Base-by-base conservation (phyloP, 176 grass and related monocot species). In the Rhynchospora pubera region DNA sequence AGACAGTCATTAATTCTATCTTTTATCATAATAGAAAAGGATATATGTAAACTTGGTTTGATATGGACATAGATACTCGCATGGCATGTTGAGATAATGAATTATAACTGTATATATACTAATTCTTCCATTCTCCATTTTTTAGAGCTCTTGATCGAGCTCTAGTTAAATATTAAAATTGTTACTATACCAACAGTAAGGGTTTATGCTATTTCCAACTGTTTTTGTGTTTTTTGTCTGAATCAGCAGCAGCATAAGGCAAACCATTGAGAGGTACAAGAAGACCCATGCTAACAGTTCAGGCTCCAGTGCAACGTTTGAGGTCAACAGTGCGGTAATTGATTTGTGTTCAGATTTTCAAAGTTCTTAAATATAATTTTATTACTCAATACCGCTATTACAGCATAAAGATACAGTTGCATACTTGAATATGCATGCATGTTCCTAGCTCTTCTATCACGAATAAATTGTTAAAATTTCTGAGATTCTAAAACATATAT, bases 181-280 rank as follows among this genome's bases (percentile, higher is more conserved):
- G 58, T 61, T 23, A 57, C 16, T 61, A 67, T 55, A 55, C 30
- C 8, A 76, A 76, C n/a, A 13, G 16, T 55, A 83, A 57, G 18
- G 21, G 8, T 4, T 71, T 51, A 30, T 77, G 28, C 52, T 61
- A 46, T 76, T 75, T 50, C 23, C 7, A 15, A 75, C 7, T 57
- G 19, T 21, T 84, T 75, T 23, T 53, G 23, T 79, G 7, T 59
- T 43, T 65, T 60, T 65, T 50, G 53, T 43, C 9, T 53, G 13
- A 30, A 76, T 57, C 73, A 9, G 66, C 62, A 93, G 91, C 83
- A 85, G 91, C 83, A 85, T 91, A 82, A 93, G 87, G 52, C 92
- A 91, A 28, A 97, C 80, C 42, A 97, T 97, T 65, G 91, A 97
- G 81, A 93, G 83, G 89, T 97, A 97, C 83, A 97, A 97, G 85